A percentile compares a stretch with the other conserved stretches of the same genome.
Conservation (phyloP, 2,329 filamentous ascomycete genomes). For the Trematosphaeria pertusa region DNA sequence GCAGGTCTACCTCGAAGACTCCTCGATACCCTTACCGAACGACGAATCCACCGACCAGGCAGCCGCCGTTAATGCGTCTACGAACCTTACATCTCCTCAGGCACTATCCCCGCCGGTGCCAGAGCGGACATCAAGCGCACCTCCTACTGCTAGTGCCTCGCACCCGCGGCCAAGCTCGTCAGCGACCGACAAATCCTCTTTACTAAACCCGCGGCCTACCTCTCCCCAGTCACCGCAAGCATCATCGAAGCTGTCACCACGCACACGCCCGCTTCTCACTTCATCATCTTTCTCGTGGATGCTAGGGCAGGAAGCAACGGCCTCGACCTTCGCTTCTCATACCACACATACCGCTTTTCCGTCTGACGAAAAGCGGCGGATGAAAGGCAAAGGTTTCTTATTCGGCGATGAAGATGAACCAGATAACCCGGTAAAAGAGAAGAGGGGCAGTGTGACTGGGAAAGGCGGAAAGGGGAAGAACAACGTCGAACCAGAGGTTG, state of each 20-base stretch:
- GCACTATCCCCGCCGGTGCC: slow-evolving; percentile 23
- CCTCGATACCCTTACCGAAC: slow-evolving; percentile 51
- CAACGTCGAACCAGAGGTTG: slow-evolving; percentile 35
- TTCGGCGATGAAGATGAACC: slow-evolving; percentile 52
- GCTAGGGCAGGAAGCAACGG: slow-evolving; percentile 56
- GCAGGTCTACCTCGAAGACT: slow-evolving; percentile 58
- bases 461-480: slow-evolving; percentile 29
- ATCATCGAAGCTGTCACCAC: slow-evolving; percentile 45
- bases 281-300: slow-evolving; percentile 83
- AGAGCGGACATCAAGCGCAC: slow-evolving; percentile 27
- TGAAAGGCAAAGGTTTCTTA: slow-evolving; percentile 48
- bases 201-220: slow-evolving; percentile 19
- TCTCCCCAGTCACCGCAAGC: slow-evolving; percentile 24
- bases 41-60: slow-evolving; percentile 44
- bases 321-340: slow-evolving; percentile 43
- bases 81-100: slow-evolving; percentile 26
- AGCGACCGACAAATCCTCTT: slow-evolving; percentile 10
- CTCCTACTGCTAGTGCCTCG: slow-evolving; percentile 23
- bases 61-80: slow-evolving; percentile 27
- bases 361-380: slow-evolving; percentile 44
- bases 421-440: slow-evolving; percentile 25
- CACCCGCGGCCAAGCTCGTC: slow-evolving; percentile 10
- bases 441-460: slow-evolving; percentile 26
- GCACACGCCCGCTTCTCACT: slow-evolving; percentile 69
- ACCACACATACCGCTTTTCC: slow-evolving; percentile 43